Evolutionary conservation across 1,284 basidiomycete genomes (phyloP).

Genomic region (Fomes fomentarius): DNA sequence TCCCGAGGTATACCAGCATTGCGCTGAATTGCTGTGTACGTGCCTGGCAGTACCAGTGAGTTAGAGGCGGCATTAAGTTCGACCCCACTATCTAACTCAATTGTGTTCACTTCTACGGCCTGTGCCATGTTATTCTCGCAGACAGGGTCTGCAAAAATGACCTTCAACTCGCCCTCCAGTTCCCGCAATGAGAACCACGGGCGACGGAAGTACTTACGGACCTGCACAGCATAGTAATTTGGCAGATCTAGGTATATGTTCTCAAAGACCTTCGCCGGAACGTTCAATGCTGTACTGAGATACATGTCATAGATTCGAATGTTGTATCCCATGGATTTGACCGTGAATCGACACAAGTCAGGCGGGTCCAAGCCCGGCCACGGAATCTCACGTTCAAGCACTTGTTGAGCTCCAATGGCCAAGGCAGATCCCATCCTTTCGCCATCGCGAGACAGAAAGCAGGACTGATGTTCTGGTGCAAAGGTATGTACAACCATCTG

Average conservation of each 20-base stretch:
- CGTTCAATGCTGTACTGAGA: not conserved
- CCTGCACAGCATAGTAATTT: slow-evolving; percentile 5
- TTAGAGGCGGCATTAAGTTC: not conserved
- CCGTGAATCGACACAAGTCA: not conserved
- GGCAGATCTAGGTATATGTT: slow-evolving; percentile 12
- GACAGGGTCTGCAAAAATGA: not conserved
- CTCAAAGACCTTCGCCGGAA: not conserved
- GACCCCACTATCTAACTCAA: not conserved
- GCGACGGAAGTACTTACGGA: not conserved
- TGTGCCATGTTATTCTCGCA: slow-evolving; percentile 16
- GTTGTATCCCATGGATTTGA: not conserved
- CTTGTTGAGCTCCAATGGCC: not conserved
- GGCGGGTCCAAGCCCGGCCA: not conserved
- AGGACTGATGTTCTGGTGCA: not conserved
- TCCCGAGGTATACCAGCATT: slow-evolving; percentile 29
- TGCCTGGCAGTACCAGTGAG: no score
- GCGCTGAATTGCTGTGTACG: slow-evolving; percentile 23
- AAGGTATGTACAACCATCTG: slow-evolving; percentile 8
- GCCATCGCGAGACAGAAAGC: not conserved
- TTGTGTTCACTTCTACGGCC: slow-evolving; percentile 30
- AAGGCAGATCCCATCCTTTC: slow-evolving; percentile 5
- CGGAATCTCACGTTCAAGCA: not conserved
- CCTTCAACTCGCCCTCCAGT: slow-evolving; percentile 8
- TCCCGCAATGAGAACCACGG: not conserved
- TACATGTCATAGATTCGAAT: slow-evolving; percentile 8